These are phyloP conservation scores for Thelephora aurantiotincta DNA, from an alignment of 768 basidiomycete species.

Conservation along the genomic window DNA sequence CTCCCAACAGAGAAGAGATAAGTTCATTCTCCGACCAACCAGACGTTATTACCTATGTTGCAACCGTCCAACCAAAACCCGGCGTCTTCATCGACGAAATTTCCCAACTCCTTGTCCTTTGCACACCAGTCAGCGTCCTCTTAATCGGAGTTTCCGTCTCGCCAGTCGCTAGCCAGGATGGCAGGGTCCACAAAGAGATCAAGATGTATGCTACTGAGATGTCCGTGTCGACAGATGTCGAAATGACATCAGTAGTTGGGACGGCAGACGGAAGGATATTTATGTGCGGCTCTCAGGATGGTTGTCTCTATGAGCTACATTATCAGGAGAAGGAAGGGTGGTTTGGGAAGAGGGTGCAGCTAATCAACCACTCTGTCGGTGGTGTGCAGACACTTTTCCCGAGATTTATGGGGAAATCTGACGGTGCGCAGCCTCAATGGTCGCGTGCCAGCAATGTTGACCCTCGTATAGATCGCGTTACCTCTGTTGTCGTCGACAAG, in stretches of 20 bases:
- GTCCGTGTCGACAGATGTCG: constrained; percentile 59
- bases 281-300: constrained; percentile 77
- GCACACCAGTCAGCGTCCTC: constrained; percentile 70
- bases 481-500: constrained; percentile 50
- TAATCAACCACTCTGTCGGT: constrained; percentile 79
- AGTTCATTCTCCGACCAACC: constrained; percentile 85
- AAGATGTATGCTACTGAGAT: constrained; percentile 87
- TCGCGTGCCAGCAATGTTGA: constrained; percentile 1
- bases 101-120: constrained; percentile 75
- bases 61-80: constrained; percentile 73
- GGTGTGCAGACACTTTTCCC: constrained; percentile 71
- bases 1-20: constrained; percentile 52
- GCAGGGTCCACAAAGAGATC: constrained; percentile 47
- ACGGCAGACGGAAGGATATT: constrained; percentile 80
- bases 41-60: constrained; percentile 81
- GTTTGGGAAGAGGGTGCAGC: constrained; percentile 77
- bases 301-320: constrained; percentile 81
- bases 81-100: constrained; percentile 91
- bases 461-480: constrained; percentile 46
- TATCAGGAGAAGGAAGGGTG: constrained; percentile 86
- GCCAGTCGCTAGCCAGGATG: constrained; percentile 24
- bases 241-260: constrained; percentile 76
- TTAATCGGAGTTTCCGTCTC: constrained; percentile 68
- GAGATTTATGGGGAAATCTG: constrained; percentile 45
- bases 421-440: constrained; percentile 35